Evolutionary conservation across 2,329 filamentous ascomycete species (phyloP), one percentile per base, ranked within the genome.

Genomic region (Geosmithia putterillii): DNA sequence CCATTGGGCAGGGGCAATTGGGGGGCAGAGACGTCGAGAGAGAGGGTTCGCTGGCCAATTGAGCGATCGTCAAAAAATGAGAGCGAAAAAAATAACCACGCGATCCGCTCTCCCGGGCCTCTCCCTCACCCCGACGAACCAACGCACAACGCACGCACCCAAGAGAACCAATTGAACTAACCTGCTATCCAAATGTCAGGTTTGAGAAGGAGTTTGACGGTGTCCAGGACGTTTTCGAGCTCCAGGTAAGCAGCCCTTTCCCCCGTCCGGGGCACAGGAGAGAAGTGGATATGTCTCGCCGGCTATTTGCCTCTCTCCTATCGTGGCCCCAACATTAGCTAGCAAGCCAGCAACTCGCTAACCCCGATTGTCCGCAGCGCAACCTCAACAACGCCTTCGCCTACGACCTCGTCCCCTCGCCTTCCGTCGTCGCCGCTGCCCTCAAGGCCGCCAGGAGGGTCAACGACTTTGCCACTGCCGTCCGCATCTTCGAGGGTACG

Each of bases 371-470:
- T 44, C 36, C 42, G 46, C 55, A 78, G 74, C 86, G 88, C 68
- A 95, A 95, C 74, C 76, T 95, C 62, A 98, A 98, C 83, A 98
- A 98, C 74, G 90, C 88, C 64, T 98, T 98, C 71, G 92, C 92
- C 62, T 98, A 98, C 82, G 92, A 98, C 81, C 83, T 98, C 60
- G 92, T 98, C 53, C 92, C 94, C 60, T 92, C 90, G 38, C 81
- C 90, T 51, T 80, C 86, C 55, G 92, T 98, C 62, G 78, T 95
- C 66, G 79, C 79, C 57, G 89, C 92, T 57, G 92, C 92, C 51
- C 79, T 98, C 58, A 88, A 83, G 70, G 92, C 92, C 57, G 92
- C 92, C 54, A 79, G 92, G 66, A 79, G 92, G 66, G 92, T 98
- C 63, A 95, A 98, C 69, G 92, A 98, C 75, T 96, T 83, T 74